Percentiles rank a stretch among this genome's conserved stretches.
Evolutionary conservation across 2,329 filamentous ascomycete species (phyloP).

Genomic region (Pseudogymnoascus sp.): DNA sequence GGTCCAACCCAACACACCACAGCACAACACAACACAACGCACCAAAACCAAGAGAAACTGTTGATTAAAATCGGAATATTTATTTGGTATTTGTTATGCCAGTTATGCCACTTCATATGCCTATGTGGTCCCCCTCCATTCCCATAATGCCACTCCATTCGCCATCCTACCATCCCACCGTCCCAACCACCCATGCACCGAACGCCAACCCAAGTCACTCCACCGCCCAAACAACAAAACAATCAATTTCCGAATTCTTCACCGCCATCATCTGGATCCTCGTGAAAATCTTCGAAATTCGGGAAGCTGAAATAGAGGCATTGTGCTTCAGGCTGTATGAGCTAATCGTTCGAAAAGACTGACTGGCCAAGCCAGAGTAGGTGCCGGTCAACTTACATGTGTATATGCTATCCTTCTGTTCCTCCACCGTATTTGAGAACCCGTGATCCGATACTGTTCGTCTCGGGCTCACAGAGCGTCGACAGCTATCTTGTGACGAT

Average conservation of each 20-base stretch:
- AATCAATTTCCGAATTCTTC: slow-evolving; percentile 18
- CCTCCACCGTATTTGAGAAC: slow-evolving; percentile 5
- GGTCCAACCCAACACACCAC: not conserved
- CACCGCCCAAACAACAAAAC: slow-evolving; percentile 5
- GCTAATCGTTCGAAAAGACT: not conserved
- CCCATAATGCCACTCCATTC: not conserved
- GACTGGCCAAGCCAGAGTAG: not conserved
- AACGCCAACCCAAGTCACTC: slow-evolving; percentile 7
- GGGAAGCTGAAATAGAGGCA: slow-evolving; percentile 64
- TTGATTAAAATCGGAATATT: not conserved
- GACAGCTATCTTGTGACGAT: not conserved
- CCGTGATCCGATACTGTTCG: not conserved
- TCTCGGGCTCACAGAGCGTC: not conserved
- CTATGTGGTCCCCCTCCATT: not conserved
- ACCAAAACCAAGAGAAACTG: not conserved
- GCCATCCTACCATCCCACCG: not conserved
- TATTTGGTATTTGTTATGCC: slow-evolving; percentile 5
- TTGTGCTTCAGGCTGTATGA: not conserved
- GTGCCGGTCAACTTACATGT: not conserved
- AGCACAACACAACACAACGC: not conserved
- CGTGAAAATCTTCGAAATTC: slow-evolving; percentile 61
- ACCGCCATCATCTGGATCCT: slow-evolving; percentile 33
- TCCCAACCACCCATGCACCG: not conserved
- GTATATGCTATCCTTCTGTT: slow-evolving; percentile 5
- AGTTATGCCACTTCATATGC: not conserved